These are phyloP conservation scores for Axilococcus clingmanii DNA, from an alignment of 139 green algal species.

Conservation along the genomic window DNA sequence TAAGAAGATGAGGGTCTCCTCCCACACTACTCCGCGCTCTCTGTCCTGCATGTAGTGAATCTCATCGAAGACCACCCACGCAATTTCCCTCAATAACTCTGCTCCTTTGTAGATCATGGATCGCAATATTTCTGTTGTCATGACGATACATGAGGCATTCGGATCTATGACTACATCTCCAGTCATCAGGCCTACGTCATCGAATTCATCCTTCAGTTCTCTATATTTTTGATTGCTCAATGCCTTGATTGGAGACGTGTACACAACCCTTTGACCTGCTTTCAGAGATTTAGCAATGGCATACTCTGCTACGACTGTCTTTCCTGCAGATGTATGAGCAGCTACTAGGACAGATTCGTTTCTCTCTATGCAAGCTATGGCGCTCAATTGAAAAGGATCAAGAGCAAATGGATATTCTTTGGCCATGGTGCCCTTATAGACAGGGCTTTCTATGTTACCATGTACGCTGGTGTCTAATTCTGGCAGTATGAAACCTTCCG, in stretches of 20 bases:
- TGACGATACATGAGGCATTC: slow-evolving; percentile 86
- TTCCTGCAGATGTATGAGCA: slow-evolving; percentile 87
- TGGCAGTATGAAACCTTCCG: slow-evolving; percentile 32
- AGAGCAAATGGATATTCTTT: slow-evolving; percentile 84
- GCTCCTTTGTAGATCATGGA: slow-evolving; percentile 79
- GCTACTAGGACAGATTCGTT: slow-evolving; percentile 83
- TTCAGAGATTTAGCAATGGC: slow-evolving; percentile 74
- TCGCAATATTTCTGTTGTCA: slow-evolving; percentile 98
- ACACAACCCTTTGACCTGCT: slow-evolving; percentile 75
- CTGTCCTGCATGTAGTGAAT: slow-evolving; percentile 86
- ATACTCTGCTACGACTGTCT: slow-evolving; percentile 94
- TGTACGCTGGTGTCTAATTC: slow-evolving; percentile 35
- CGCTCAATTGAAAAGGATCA: slow-evolving; percentile 77
- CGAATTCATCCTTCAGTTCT: slow-evolving; percentile 79
- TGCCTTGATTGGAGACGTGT: slow-evolving; percentile 94
- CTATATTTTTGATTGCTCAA: slow-evolving; percentile 97
- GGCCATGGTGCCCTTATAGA: slow-evolving; percentile 41
- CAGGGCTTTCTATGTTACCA: slow-evolving; percentile 57
- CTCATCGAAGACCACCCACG: slow-evolving; percentile 97
- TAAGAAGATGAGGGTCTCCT: slow-evolving; percentile 97
- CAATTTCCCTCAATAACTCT: slow-evolving; percentile 82
- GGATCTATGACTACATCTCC: slow-evolving; percentile 83
- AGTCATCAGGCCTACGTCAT: slow-evolving; percentile 75
- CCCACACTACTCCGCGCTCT: slow-evolving; percentile 98
- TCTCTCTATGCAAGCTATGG: slow-evolving; percentile 80